These are phyloP conservation scores for Noccaea caerulescens DNA, from an alignment of 345 rosid genomes.

Conservation along the genomic window DNA sequence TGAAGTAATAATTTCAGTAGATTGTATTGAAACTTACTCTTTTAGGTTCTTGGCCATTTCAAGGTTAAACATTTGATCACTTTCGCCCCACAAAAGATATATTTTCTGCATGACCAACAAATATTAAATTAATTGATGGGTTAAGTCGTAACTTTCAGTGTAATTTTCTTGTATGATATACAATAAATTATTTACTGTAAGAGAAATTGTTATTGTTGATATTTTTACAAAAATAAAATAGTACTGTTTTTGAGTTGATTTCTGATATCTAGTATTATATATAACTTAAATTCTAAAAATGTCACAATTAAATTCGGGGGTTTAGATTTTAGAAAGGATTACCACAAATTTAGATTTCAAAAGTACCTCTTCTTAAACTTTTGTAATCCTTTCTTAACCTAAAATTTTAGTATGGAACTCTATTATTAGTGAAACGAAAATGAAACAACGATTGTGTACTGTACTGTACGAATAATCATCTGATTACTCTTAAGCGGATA, in stretches of 20 bases:
- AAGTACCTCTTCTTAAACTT: neutral
- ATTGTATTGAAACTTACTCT: constrained; percentile 52
- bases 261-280: too few species aligned
- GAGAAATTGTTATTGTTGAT: too few species aligned
- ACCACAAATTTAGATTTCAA: too few species aligned
- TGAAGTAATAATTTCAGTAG: neutral
- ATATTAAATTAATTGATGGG: too few species aligned
- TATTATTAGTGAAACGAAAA: neutral
- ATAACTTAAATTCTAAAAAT: neutral
- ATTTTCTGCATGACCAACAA: constrained; percentile 59
- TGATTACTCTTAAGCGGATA: neutral
- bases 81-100: constrained; percentile 88
- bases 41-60: constrained; percentile 80
- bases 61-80: constrained; percentile 68
- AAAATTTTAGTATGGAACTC: neutral
- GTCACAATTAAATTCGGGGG: neutral
- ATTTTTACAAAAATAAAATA: too few species aligned
- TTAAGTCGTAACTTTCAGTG: neutral
- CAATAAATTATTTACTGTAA: neutral
- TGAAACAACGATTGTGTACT: neutral
- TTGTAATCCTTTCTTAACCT: too few species aligned
- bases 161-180: too few species aligned
- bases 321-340: too few species aligned
- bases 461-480: neutral
- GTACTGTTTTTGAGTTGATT: too few species aligned